These are phyloP conservation scores for Allium fistulosum DNA, from an alignment of 106 monocot genomes.

Conservation along the genomic window DNA sequence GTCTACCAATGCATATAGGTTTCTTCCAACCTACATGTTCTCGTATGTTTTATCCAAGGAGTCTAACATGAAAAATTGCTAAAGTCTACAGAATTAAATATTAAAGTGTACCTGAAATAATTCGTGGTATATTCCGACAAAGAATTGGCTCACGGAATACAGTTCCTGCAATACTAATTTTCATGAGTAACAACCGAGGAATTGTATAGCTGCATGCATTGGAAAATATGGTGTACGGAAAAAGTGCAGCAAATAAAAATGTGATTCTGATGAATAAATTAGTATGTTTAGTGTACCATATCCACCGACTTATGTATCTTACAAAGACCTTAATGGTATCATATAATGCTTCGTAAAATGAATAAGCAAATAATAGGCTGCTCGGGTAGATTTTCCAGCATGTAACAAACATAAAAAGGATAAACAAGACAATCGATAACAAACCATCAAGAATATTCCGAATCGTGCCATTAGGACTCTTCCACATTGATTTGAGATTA, in stretches of 20 bases:
- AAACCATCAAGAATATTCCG: slow-evolving; percentile 78
- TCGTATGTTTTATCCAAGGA: not conserved
- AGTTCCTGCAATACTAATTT: slow-evolving; percentile 37
- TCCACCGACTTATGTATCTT: no score
- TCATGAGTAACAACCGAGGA: no score
- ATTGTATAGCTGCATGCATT: no score
- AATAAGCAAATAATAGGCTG: no score
- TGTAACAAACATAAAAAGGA: no score
- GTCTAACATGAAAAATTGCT: not conserved
- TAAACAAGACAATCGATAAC: slow-evolving; percentile 8
- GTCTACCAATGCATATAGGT: slow-evolving; percentile 84
- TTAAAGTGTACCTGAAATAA: slow-evolving; percentile 36
- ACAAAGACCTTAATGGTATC: no score
- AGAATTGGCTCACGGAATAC: slow-evolving; percentile 84
- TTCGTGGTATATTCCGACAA: slow-evolving; percentile 64
- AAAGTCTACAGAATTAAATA: not conserved
- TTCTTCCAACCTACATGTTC: slow-evolving; percentile 65
- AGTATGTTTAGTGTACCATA: no score
- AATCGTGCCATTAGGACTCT: slow-evolving; percentile 82
- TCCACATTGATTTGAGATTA: slow-evolving; percentile 79
- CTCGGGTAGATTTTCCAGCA: no score
- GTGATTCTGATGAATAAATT: no score
- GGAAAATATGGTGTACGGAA: no score
- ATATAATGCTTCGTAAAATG: no score
- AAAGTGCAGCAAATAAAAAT: no score